Percentiles rank a stretch among this genome's conserved stretches.
These are phyloP conservation scores for Buxus sempervirens DNA, from an alignment of 164 flowering plant genomes.

Conservation along the genomic window DNA sequence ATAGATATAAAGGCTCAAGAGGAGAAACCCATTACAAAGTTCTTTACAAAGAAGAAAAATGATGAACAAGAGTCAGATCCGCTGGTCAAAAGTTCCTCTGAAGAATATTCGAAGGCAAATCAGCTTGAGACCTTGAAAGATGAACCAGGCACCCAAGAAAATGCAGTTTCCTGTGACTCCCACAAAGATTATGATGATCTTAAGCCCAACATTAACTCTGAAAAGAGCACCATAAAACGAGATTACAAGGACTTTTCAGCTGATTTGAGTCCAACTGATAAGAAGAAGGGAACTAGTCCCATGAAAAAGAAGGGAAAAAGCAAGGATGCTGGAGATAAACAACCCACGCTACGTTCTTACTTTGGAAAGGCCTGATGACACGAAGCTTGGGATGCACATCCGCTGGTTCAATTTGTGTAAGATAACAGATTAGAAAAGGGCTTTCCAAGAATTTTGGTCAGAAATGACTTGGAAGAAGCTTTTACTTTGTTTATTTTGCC, in stretches of 20 bases:
- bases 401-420: too few relatives aligned
- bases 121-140: conserved; percentile 21
- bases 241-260: conserved; percentile 27
- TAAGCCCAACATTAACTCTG: conserved; percentile 15
- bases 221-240: conserved; percentile 33
- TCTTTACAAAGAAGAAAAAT: conserved; percentile 44
- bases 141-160: conserved; percentile 26
- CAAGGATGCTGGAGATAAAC: conserved; percentile 39
- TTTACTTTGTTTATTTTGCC: too few relatives aligned
- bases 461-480: too few relatives aligned
- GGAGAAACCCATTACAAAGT: conserved; percentile 53
- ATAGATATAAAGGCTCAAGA: conserved; percentile 47
- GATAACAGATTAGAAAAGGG: too few relatives aligned
- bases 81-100: conserved; percentile 12
- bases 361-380: conserved; percentile 38
- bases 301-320: conserved; percentile 35
- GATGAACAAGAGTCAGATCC: conserved; percentile 20
- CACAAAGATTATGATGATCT: conserved; percentile 14
- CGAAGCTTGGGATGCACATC: not conserved
- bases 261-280: conserved; percentile 20
- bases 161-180: conserved; percentile 1
- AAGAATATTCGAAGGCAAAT: conserved; percentile 15
- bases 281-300: conserved; percentile 14
- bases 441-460: too few relatives aligned
- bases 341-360: conserved; percentile 54